These are phyloP conservation scores for Aspergillus ustus DNA, from an alignment of 2,329 filamentous ascomycete species.

Conservation along the genomic window DNA sequence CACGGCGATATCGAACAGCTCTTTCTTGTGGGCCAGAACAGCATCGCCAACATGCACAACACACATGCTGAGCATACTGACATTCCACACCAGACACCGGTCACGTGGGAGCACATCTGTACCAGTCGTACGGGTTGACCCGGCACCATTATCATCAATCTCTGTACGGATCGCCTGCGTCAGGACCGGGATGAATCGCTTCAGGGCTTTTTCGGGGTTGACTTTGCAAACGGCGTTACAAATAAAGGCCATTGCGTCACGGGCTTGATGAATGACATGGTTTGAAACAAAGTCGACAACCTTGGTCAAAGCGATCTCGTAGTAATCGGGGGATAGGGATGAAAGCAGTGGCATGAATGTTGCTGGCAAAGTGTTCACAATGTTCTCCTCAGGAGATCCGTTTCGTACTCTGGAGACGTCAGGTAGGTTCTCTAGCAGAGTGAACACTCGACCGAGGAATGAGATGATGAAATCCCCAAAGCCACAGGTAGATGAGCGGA, in stretches of 20 bases:
- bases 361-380: slow-evolving; percentile 92
- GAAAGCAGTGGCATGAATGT: slow-evolving; percentile 89
- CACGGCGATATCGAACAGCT: slow-evolving; percentile 86
- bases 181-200: slow-evolving; percentile 86
- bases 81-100: slow-evolving; percentile 91
- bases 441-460: slow-evolving; percentile 92
- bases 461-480: slow-evolving; percentile 92
- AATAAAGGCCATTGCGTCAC: slow-evolving; percentile 98
- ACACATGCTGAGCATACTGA: slow-evolving; percentile 97
- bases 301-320: slow-evolving; percentile 89
- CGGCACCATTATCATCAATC: slow-evolving; percentile 95
- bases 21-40: slow-evolving; percentile 84
- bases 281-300: slow-evolving; percentile 88
- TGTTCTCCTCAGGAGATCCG: slow-evolving; percentile 92
- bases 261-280: slow-evolving; percentile 94
- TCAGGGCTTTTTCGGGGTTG: slow-evolving; percentile 89
- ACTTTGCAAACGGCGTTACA: slow-evolving; percentile 96
- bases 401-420: slow-evolving; percentile 86
- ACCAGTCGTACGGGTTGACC: slow-evolving; percentile 90
- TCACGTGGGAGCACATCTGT: slow-evolving; percentile 92
- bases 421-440: slow-evolving; percentile 89
- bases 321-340: slow-evolving; percentile 88
- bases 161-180: slow-evolving; percentile 92
- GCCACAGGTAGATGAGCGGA: slow-evolving; percentile 91
- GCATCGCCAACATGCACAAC: slow-evolving; percentile 93